phyloP scores from a whole-genome alignment of 192 early-diverging fungal genomes.

The Coemansia sp. region DNA sequence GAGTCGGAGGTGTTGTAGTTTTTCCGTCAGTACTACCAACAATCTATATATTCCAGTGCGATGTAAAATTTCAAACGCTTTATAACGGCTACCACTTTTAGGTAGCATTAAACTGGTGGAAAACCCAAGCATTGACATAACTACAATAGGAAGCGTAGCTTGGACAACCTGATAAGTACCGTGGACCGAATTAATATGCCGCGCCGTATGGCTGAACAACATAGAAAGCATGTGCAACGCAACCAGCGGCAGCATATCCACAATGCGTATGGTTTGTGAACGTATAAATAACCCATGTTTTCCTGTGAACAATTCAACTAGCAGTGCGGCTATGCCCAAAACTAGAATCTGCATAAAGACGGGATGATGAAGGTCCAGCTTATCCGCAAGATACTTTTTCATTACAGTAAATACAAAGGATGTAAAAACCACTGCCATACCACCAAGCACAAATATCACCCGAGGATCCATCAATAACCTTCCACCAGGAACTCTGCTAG shows the following conservation, averaged over 20 bases:
- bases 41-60: neutral
- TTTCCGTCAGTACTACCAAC: neutral
- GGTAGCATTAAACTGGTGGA: neutral
- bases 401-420: conserved; percentile 9
- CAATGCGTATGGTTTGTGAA: conserved; percentile 16
- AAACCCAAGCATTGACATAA: conserved; percentile 7
- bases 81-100: neutral
- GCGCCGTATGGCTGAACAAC: conserved; percentile 16
- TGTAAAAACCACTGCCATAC: conserved; percentile 8
- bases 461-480: conserved; percentile 20
- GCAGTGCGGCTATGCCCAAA: conserved; percentile 11
- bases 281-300: conserved; percentile 25
- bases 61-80: neutral
- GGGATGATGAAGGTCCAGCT: conserved; percentile 18
- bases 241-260: conserved; percentile 20
- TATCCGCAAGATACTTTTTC: conserved; percentile 32
- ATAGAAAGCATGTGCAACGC: conserved; percentile 16
- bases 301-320: conserved; percentile 15
- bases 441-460: conserved; percentile 13
- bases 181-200: conserved; percentile 18
- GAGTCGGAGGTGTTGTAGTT: neutral
- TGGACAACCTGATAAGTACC: conserved; percentile 28
- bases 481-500: neutral
- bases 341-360: conserved; percentile 29
- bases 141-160: conserved; percentile 22